phyloP scores from a whole-genome alignment of 805 yeast genomes.

The Pichia occidentalis region DNA sequence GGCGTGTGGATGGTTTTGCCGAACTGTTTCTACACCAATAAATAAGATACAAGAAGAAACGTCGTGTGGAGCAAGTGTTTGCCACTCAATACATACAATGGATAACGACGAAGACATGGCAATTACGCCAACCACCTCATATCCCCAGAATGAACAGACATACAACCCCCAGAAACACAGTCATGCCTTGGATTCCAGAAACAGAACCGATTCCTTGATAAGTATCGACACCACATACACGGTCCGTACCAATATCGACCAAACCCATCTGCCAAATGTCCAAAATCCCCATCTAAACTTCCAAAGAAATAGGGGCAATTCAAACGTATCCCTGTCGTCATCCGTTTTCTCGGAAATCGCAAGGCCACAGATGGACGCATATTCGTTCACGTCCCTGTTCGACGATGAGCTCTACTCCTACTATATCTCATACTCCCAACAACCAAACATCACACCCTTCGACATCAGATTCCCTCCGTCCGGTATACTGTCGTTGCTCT shows the following conservation, averaged over 20 bases:
- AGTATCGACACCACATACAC: constrained; percentile 10
- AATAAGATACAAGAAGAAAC: too few relatives aligned
- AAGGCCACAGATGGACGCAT: constrained; percentile 17
- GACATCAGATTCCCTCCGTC: constrained; percentile 60
- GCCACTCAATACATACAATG: too few relatives aligned
- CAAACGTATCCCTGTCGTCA: constrained; percentile 21
- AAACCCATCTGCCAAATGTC: constrained; percentile 2
- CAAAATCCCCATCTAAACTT: background rate
- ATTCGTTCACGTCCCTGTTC: constrained; percentile 33
- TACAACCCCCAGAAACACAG: background rate
- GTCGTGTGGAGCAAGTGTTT: too few relatives aligned
- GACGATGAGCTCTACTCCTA: constrained; percentile 40
- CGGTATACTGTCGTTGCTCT: constrained; percentile 54
- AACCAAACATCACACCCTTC: constrained; percentile 64
- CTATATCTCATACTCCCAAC: constrained; percentile 43
- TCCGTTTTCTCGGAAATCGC: constrained; percentile 16
- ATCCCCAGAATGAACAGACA: too few relatives aligned
- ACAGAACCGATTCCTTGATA: constrained; percentile 13
- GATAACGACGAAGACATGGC: constrained; percentile 3
- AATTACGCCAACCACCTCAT: constrained; percentile 3
- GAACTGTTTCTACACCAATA: too few relatives aligned
- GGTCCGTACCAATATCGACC: constrained; percentile 5
- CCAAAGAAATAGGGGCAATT: constrained; percentile 12
- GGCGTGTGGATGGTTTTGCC: too few relatives aligned
- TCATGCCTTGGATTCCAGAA: constrained; percentile 1